A percentile compares a stretch with the other conserved stretches of the same genome.
Evolutionary conservation across 148 eudicot species (phyloP).

Genomic region (Rhododendron ovatum): DNA sequence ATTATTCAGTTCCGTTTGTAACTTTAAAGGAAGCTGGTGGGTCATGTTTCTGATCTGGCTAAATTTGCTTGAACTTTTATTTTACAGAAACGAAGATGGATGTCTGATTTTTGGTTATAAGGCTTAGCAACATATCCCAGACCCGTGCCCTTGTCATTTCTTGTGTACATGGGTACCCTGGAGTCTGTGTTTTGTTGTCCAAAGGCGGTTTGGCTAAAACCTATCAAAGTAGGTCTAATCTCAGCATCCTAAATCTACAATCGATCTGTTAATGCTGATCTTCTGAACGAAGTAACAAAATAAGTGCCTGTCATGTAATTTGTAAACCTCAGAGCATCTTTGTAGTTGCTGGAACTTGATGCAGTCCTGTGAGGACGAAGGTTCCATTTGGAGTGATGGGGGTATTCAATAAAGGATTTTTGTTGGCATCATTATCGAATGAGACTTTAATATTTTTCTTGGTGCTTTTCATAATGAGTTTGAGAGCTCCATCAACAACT

Average conservation of each 20-base stretch:
- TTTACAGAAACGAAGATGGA: not conserved
- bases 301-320: not conserved
- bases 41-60: not conserved
- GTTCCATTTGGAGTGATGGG: not conserved
- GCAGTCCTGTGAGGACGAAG: not conserved
- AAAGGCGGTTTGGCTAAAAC: not conserved
- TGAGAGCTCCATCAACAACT: not conserved
- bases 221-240: not conserved
- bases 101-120: not conserved
- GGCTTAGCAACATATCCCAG: not conserved
- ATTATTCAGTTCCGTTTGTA: not conserved
- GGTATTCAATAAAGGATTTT: not conserved
- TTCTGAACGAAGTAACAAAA: not conserved
- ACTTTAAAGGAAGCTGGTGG: not conserved
- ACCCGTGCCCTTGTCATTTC: not conserved
- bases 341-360: not conserved
- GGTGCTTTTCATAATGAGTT: not conserved
- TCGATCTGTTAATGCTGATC: not conserved
- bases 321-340: not conserved
- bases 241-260: not conserved
- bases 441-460: not conserved
- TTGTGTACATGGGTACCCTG: not conserved
- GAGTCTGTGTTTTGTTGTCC: not conserved
- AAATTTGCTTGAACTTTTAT: not conserved
- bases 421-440: not conserved